Conservation (phyloP, 1,284 basidiomycete species). For the Cryptococcus maquisensis region DNA sequence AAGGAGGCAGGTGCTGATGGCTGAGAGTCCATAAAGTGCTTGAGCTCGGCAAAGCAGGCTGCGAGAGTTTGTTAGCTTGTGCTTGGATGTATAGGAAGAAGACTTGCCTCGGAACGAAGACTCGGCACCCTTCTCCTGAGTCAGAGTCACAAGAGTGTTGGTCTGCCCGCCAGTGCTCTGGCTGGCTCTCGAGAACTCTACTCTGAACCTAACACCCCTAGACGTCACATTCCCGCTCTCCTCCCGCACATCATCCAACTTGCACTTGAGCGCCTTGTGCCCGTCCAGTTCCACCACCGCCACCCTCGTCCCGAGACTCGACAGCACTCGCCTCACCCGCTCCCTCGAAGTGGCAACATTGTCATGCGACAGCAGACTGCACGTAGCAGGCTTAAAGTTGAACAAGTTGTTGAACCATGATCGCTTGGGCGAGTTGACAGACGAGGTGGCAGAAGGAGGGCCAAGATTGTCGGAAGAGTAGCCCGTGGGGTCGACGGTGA, state of each 20-base stretch:
- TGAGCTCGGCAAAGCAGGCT: constrained; percentile 22
- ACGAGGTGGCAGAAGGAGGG: constrained; percentile 17
- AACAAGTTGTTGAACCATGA: constrained; percentile 88
- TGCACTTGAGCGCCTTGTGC: constrained; percentile 39
- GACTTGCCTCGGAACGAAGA: constrained; percentile 43
- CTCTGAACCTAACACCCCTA: constrained; percentile 45
- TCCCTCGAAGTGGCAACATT: constrained; percentile 41
- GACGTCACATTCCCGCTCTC: constrained; percentile 1
- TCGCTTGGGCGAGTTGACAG: constrained; percentile 53
- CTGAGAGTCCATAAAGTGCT: constrained; percentile 19
- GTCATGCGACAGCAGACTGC: constrained; percentile 47
- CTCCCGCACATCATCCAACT: constrained; percentile 28
- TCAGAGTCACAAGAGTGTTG: constrained; percentile 42
- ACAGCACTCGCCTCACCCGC: constrained; percentile 26
- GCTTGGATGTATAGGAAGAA: neutral
- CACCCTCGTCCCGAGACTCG: constrained; percentile 31
- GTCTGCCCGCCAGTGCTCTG: constrained; percentile 27
- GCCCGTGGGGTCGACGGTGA: constrained; percentile 27
- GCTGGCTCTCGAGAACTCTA: constrained; percentile 42
- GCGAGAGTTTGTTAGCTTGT: constrained; percentile 1
- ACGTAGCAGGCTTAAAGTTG: constrained; percentile 70
- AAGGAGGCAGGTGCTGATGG: constrained; percentile 6
- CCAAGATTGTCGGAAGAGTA: constrained; percentile 27
- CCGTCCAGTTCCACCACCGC: constrained; percentile 41
- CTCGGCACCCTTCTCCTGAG: constrained; percentile 47